Percentiles rank a stretch among this genome's conserved stretches.
These are phyloP conservation scores for Rhodamnia argentea DNA, from an alignment of 345 rosid species.

Conservation along the genomic window DNA sequence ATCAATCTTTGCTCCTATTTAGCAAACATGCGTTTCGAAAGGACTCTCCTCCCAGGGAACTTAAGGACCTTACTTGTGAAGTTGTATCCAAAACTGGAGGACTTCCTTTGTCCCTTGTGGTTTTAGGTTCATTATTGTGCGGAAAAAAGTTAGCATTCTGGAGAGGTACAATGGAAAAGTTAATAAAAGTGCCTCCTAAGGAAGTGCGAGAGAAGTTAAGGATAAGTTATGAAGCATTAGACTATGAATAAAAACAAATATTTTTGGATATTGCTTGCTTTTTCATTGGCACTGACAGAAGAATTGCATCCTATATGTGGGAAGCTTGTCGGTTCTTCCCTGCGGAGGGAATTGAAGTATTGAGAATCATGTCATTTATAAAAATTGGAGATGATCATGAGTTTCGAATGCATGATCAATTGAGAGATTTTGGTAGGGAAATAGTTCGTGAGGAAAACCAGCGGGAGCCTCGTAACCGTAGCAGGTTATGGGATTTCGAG, in stretches of 20 bases:
- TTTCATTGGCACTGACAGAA: neutral
- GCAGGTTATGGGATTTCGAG: neutral
- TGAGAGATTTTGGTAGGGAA: neutral
- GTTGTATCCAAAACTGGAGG: neutral
- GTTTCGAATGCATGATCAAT: neutral
- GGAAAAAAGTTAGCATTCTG: neutral
- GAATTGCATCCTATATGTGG: neutral
- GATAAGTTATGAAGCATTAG: neutral
- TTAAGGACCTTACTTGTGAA: neutral
- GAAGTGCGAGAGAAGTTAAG: neutral
- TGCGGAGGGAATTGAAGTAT: neutral
- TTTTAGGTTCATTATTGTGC: neutral
- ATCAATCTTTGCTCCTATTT: neutral
- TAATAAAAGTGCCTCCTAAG: neutral
- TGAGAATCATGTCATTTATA: neutral
- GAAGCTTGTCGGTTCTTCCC: neutral
- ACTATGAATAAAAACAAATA: neutral
- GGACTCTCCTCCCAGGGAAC: neutral
- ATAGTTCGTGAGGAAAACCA: neutral
- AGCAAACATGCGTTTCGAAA: neutral
- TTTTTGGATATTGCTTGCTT: neutral
- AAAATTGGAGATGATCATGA: neutral
- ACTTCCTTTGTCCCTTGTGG: neutral
- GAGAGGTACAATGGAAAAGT: neutral
- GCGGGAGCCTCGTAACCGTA: neutral